A percentile compares a stretch with the other conserved stretches of the same genome.
Conservation (phyloP, 139 green algal species). For the Coelastrella sp. region DNA sequence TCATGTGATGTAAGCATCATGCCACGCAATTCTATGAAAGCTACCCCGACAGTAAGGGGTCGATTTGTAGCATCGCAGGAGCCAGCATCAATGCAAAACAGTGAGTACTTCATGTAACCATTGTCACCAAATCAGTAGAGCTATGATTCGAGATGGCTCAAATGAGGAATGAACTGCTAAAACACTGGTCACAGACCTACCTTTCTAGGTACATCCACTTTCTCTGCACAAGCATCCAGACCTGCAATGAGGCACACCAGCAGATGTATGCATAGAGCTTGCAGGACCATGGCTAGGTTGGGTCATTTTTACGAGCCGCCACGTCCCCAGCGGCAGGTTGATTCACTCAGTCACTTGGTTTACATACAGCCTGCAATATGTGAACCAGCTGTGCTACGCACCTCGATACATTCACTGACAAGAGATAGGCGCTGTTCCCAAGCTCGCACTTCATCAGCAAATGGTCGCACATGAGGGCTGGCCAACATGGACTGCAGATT, state of each 20-base stretch:
- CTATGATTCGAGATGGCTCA: too few relatives aligned
- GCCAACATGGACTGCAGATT: slow-evolving; percentile 93
- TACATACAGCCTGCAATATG: background rate
- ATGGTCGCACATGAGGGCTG: slow-evolving; percentile 81
- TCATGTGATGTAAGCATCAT: too few relatives aligned
- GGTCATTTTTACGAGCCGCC: too few relatives aligned
- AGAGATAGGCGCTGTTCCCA: slow-evolving; percentile 88
- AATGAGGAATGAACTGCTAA: too few relatives aligned
- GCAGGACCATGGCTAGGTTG: too few relatives aligned
- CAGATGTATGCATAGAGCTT: background rate
- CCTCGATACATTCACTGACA: slow-evolving; percentile 86
- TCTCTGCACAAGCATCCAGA: slow-evolving; percentile 88
- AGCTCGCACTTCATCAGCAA: slow-evolving; percentile 77
- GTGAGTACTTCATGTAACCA: too few relatives aligned
- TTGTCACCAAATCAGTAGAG: too few relatives aligned
- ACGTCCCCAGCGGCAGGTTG: too few relatives aligned
- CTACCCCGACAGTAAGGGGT: too few relatives aligned
- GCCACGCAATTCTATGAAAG: too few relatives aligned
- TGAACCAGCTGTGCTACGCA: slow-evolving; percentile 23
- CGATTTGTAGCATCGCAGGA: too few relatives aligned
- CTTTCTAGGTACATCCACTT: slow-evolving; percentile 96
- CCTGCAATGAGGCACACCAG: slow-evolving; percentile 71
- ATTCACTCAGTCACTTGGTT: background rate
- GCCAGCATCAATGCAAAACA: too few relatives aligned
- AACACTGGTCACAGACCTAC: slow-evolving; percentile 37